Evolutionary conservation across 2,329 filamentous ascomycete genomes (phyloP), one percentile per base, ranked within the genome.

Genomic region (Pseudogymnoascus sp.): DNA sequence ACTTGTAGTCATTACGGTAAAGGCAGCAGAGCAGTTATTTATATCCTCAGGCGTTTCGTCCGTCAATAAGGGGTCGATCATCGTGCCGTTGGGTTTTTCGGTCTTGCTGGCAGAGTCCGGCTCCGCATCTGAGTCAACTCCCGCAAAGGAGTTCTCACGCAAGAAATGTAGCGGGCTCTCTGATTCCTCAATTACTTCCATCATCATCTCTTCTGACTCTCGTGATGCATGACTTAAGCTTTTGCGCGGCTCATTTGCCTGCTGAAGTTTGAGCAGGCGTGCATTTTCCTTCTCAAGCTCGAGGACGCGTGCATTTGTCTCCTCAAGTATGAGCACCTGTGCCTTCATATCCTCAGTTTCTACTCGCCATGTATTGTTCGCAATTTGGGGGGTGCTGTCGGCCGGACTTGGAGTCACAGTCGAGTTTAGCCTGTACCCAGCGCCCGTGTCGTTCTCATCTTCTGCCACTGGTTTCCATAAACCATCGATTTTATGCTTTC

Each of bases 401-500:
- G 45, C 23, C 52, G 12, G 33, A 48, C 28, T 23, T 19, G 59
- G 41, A 56, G 57, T 57, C 30, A 57, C 26, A 56, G 23, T 19
- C 21, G 33, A 8, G 34, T 48, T 62, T n/a, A 59, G 28, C 12
- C 38, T 61, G 26, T 45, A 48, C 61, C 28, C 48, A 26, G n/a
- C 23, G 60, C 48, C 34, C 60, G 19, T 38, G 59, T 63, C 33
- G 30, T 61, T 18, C 59, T 30, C 37, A 35, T 35, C 33, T 35
- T 35, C 33, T 35, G 41, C 57, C 56, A 35, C 41, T 63, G 33
- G 33, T 61, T 62, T 63, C 62, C 52, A 62, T 48, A 26, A 61
- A 52, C 57, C 57, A 56, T n/a, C n/a, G 12, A 61, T 58, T 38
- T 23, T n/a, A n/a, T n/a, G 37, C 57, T 63, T 63, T 57, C 58